Evolutionary conservation across 805 yeast species (phyloP).

Genomic region (Myxozyma melibiosi): DNA sequence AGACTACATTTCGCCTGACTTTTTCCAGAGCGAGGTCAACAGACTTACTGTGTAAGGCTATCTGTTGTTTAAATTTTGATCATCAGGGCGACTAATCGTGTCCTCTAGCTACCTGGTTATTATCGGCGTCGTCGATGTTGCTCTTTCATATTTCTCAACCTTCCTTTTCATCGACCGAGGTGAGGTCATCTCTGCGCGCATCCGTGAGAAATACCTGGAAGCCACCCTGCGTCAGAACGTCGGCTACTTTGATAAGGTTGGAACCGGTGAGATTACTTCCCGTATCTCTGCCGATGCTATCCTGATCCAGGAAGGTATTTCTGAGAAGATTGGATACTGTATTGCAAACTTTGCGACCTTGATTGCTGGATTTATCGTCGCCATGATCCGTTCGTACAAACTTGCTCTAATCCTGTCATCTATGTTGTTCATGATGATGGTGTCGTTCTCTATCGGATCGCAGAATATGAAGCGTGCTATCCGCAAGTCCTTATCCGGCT

Average conservation of each 20-base stretch:
- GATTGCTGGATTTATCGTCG: conserved; percentile 45
- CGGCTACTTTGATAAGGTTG: conserved; percentile 48
- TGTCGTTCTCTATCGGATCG: conserved; percentile 32
- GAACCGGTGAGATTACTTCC: conserved; percentile 49
- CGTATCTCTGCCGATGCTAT: conserved; percentile 48
- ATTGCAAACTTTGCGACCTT: conserved; percentile 47
- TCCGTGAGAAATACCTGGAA: conserved; percentile 44
- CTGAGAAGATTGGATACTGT: conserved; percentile 48
- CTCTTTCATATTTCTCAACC: conserved; percentile 41
- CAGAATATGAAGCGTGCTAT: conserved; percentile 34
- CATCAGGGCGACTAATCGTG: conserved; percentile 20
- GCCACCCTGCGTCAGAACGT: conserved; percentile 47
- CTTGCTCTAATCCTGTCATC: conserved; percentile 44
- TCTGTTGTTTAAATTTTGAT: conserved; percentile 26
- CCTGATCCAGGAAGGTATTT: conserved; percentile 48
- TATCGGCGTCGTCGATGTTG: conserved; percentile 44
- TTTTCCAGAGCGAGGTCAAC: conserved; percentile 25
- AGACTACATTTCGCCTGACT: conserved; percentile 25
- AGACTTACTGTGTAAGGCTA: conserved; percentile 34
- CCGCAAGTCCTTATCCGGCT: conserved; percentile 22
- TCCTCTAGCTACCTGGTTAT: conserved; percentile 42
- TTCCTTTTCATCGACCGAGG: conserved; percentile 46
- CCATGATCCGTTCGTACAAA: conserved; percentile 45
- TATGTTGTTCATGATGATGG: conserved; percentile 41
- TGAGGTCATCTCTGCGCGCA: conserved; percentile 47